Evolutionary conservation across 23 red algal species (phyloP).

Genomic region (Gracilariopsis chorda): DNA sequence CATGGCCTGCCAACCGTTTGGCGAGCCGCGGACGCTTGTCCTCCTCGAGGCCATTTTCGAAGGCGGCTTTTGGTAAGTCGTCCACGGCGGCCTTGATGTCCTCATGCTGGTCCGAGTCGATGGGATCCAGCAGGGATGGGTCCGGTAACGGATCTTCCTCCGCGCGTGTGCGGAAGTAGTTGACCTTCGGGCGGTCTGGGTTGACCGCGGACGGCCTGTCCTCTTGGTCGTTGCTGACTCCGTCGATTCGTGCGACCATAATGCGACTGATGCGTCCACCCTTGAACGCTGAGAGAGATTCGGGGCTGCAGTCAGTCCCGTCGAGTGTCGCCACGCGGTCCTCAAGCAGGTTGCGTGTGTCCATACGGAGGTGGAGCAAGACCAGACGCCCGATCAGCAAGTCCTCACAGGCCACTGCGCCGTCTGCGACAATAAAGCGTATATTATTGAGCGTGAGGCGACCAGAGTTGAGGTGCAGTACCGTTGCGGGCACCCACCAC

Average conservation of each 20-base stretch:
- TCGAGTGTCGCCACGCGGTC: not conserved
- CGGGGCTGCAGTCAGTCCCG: not conserved
- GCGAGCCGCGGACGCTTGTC: not conserved
- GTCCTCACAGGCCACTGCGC: not conserved
- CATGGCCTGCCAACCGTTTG: not conserved
- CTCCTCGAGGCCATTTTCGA: not conserved
- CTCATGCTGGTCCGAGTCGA: not conserved
- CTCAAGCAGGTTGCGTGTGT: not conserved
- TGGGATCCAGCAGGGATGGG: conserved; percentile 9
- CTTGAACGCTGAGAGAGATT: not conserved
- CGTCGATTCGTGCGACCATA: not conserved
- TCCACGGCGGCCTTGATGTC: not conserved
- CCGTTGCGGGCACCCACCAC: not conserved
- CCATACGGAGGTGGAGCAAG: not conserved
- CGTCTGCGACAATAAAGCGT: not conserved
- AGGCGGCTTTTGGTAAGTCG: not conserved
- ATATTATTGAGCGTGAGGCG: not conserved
- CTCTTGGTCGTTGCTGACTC: not conserved
- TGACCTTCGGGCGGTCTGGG: not conserved
- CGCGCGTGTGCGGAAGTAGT: not conserved
- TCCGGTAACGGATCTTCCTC: conserved; percentile 34
- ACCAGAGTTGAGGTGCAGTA: not conserved
- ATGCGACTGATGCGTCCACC: not conserved
- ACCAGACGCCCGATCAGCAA: not conserved
- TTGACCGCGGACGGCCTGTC: not conserved